Base-by-base conservation (phyloP, 83 land plant genomes). In the Picea abies region DNA sequence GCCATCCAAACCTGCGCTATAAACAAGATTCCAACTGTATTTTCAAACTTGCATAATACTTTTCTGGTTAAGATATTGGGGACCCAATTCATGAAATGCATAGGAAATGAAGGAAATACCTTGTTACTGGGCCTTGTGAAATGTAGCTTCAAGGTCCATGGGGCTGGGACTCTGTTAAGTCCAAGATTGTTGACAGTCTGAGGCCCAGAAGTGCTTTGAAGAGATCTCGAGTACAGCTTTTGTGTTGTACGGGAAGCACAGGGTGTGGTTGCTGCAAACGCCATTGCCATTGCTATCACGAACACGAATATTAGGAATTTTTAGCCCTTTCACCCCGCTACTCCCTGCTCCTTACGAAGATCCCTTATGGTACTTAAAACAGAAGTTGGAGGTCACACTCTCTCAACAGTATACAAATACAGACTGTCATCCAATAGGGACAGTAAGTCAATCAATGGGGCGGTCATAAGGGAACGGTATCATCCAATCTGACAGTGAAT, bases 1-100 rank as follows among this genome's bases (percentile, higher is more conserved):
- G 23, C 17, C 25, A 44, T 44, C 23, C 77, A 22, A 73, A 20
- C 77, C 77, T 73, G 77, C n/a, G 77, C 76, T 71, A 39, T 47
- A 71, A 7, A 71, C 1, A 73, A 73, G 41, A 7, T 73, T n/a
- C 58, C 5, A 73, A 11, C 14, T 52, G 56, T 52, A 52, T 11
- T 52, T 52, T 52, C 11, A 52, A 52, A 1, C 56, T 52, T 9
- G 56, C 56, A 11, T 10, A 52, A 52, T 52, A 52, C 14, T 52
- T 52, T 52, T 52, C 56, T 10, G 56, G 56, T 52, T 3, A 52
- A 52, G 10, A 52, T 52, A 12, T 52, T 2, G 56, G 11, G 56
- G 10, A n/a, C 14, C 49, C 22, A 71, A 39, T 17, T 19, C 49
- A 41, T 39, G n/a, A 72, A 16, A 6, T 16, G 1, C 20, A 19